A percentile compares a stretch with the other conserved stretches of the same genome.
phyloP scores from a whole-genome alignment of 257 asterid genomes.

The Prunella vulgaris region DNA sequence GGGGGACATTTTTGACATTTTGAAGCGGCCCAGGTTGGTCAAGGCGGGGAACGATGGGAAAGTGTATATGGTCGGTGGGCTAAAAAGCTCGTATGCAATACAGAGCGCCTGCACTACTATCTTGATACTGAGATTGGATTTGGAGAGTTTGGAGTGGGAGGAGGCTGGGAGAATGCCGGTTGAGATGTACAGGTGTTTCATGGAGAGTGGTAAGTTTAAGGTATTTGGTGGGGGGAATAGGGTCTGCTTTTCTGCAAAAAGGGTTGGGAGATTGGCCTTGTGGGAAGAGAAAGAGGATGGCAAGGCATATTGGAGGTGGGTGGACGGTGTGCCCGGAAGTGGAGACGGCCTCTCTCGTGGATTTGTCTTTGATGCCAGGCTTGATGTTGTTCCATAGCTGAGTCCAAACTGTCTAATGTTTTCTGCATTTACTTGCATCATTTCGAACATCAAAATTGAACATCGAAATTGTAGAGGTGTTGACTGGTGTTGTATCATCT shows the following conservation, averaged over 20 bases:
- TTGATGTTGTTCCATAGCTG: conserved; percentile 49
- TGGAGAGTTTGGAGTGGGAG: conserved; percentile 89
- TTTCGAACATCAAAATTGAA: neutral
- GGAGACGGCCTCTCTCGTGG: conserved; percentile 91
- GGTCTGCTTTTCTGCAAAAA: conserved; percentile 87
- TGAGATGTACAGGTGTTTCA: conserved; percentile 72
- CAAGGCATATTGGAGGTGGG: conserved; percentile 79
- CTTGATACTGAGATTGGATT: conserved; percentile 76
- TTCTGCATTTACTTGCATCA: neutral
- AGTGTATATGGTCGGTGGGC: conserved; percentile 80
- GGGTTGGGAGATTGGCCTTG: conserved; percentile 73
- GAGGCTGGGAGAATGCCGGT: conserved; percentile 91
- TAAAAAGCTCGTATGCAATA: conserved; percentile 67
- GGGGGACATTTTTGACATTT: conserved; percentile 85
- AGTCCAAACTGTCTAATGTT: neutral
- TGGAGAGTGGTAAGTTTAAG: conserved; percentile 89
- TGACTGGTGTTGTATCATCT: neutral
- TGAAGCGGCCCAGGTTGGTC: conserved; percentile 78
- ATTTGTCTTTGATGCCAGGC: conserved; percentile 72
- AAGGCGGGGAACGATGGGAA: conserved; percentile 52
- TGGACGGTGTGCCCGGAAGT: conserved; percentile 70
- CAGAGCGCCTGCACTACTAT: conserved; percentile 82
- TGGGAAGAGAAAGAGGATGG: conserved; percentile 75
- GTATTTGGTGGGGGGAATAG: conserved; percentile 88
- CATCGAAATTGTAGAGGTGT: neutral